Base-by-base conservation (phyloP, 257 asterid species). In the Lantana camara region DNA sequence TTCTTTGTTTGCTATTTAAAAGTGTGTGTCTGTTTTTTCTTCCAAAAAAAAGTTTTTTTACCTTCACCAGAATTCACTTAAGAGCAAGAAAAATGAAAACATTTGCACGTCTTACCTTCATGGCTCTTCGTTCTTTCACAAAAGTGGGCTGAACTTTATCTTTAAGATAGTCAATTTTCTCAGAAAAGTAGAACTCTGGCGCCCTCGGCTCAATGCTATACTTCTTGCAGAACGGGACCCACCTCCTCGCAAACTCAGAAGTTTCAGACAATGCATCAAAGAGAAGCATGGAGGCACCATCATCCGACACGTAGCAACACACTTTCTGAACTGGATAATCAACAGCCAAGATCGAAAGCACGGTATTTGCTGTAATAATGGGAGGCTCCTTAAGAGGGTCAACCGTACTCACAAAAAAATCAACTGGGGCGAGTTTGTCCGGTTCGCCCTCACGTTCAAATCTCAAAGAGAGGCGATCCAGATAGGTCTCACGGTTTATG, bases 361-460 rank as follows among this genome's bases (percentile, higher is more conserved):
- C 91, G 0, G 96, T 89, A 71, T 89, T 89, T 13, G 96, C 91
- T 13, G 96, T 89, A 57, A 89, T 82, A 16, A 89, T 84, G 14
- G 96, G 95, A 51, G 96, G 96, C 58, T 89, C 96, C 75, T 89
- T 89, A 5, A 86, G 89, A 1, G 96, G 95, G 67, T 89, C 96
- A 17, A 86, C 95, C 2, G 95, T 69, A 44, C 89, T 84, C 35
- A 89, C 96, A 44, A 79, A 89, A 51, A 89, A 77, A 37, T 89
- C 96, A 20, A 84, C 90, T 0, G 88, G 85, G 15, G 72, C 30
- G 17, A 86, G 72, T 38, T 57, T 40, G 71, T 73, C 78, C 4
- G 87, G 83, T 66, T 84, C 89, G 0, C 92, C 95, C 29, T 83
- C 96, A 1, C 92, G 82, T 56, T 86, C 96, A 30, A 86, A 89